Base-by-base conservation (phyloP, 2,329 filamentous ascomycete species). In the Hymenoscyphus occultus region DNA sequence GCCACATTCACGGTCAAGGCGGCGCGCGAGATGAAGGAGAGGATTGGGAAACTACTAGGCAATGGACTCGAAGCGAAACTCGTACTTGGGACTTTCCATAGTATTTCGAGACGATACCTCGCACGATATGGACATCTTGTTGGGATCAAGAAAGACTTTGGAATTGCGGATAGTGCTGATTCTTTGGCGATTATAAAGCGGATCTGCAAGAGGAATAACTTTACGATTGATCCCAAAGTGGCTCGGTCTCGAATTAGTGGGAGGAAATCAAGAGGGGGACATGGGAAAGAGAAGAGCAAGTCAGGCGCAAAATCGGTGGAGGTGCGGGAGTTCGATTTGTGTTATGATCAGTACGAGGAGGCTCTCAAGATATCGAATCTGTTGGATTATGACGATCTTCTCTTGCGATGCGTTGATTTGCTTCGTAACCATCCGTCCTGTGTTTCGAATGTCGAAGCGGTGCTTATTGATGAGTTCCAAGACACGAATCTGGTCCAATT, bases 1-100 rank as follows among this genome's bases (percentile, higher is more conserved):
- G 95, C 94, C 67, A 98, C 94, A 0, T 99, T 99, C 75, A 99
- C 95, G 1, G 93, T 97, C 76, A 98, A 98, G 77, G 93, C 95
- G 0, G 92, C 93, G 19, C 86, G 84, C 19, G 94, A 98, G 80
- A 99, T 99, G 94, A 92, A 93, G 73, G 88, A 92, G 74, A 86
- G 94, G 7, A 91, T 98, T 64, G 87, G 88, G 0, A 89, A 84
- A 65, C 83, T 91, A n/a, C 82, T 98, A n/a, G 93, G 93, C 1
- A 84, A 90, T 66, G 88, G 88, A 5, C 80, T 88, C 16, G 91
- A 93, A 74, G 88, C 84, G 63, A 90, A 88, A 72, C 82, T 99
- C 69, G 85, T 97, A 39, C 81, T 99, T 3, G 94, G 94, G 19
- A 99, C 95, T 0, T 98, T 99, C 71, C 94, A 99, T 79, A 96